phyloP scores from a whole-genome alignment of 208 protist species.

The Trypanosoma vivax region DNA sequence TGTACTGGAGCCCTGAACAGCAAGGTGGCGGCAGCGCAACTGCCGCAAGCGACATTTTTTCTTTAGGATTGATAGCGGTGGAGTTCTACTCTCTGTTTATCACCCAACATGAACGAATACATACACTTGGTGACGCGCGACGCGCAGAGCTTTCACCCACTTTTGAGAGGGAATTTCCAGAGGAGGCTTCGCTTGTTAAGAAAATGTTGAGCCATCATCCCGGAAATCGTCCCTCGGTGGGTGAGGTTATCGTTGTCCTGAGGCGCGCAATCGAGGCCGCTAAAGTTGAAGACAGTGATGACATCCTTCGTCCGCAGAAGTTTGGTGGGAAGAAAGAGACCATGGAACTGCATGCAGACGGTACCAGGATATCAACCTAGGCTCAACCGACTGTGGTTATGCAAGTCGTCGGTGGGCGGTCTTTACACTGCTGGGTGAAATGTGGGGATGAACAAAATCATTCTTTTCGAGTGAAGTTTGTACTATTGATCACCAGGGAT shows the following conservation, averaged over 20 bases:
- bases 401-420: too few species aligned
- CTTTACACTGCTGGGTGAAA: too few species aligned
- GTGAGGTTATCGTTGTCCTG: conserved; percentile 27
- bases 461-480: too few species aligned
- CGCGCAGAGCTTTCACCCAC: conserved; percentile 30
- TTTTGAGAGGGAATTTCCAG: conserved; percentile 24
- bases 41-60: conserved; percentile 64
- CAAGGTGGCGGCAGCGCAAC: conserved; percentile 31
- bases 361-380: too few species aligned
- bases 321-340: too few species aligned
- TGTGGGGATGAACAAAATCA: too few species aligned
- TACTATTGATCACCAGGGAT: too few species aligned
- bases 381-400: too few species aligned
- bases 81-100: conserved; percentile 73
- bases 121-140: conserved; percentile 49
- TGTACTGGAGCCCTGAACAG: conserved; percentile 84
- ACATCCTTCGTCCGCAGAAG: neutral
- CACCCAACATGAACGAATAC: conserved; percentile 66
- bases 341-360: too few species aligned
- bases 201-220: conserved; percentile 31
- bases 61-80: conserved; percentile 69
- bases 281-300: neutral
- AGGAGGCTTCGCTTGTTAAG: conserved; percentile 44
- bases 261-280: neutral
- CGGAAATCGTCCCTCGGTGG: conserved; percentile 13